Evolutionary conservation across 345 rosid genomes (phyloP), one percentile per base, ranked within the genome.

Genomic region (Populus nigra): DNA sequence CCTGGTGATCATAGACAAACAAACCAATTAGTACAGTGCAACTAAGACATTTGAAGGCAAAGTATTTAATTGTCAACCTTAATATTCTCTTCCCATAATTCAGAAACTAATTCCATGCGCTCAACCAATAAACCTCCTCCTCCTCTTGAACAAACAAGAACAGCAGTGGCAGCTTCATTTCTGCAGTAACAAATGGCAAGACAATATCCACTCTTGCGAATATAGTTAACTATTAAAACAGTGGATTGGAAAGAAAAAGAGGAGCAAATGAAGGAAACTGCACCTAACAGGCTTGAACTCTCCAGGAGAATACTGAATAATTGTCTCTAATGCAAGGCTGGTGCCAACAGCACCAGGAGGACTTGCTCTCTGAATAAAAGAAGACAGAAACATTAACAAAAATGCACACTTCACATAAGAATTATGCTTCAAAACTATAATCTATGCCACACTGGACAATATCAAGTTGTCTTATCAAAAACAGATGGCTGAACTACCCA

Each of bases 81-180:
- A 76, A 95, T 92, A 80, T 89, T 89, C 80, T 86, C 90, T 73
- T 89, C 88, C 99, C 99, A 95, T 31, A 95, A 85, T 81, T 93
- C 92, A 59, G 96, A 89, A 82, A 84, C 96, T 76, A 95, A 91
- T 77, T 89, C 93, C 98, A 95, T 95, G 69, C 99, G 97, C 83
- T 95, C 93, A 73, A 84, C 83, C 87, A 95, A 86, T 82, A 95
- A 86, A 76, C 99, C 98, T 8, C 99, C 99, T 5, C 99, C 99
- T 78, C 99, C 99, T 85, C 88, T 91, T 80, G 99, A 95, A 86
- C 99, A 95, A 78, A 95, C 93, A 76, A 95, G 99, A 72, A 95
- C 82, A 68, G 76, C 86, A 75, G 88, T 84, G 68, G 86, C 74
- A 73, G 85, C 67, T 83, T 91, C 97, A 85, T 88, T 91, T 89